Conservation (phyloP, 345 rosid species). For the Citrus australasica region DNA sequence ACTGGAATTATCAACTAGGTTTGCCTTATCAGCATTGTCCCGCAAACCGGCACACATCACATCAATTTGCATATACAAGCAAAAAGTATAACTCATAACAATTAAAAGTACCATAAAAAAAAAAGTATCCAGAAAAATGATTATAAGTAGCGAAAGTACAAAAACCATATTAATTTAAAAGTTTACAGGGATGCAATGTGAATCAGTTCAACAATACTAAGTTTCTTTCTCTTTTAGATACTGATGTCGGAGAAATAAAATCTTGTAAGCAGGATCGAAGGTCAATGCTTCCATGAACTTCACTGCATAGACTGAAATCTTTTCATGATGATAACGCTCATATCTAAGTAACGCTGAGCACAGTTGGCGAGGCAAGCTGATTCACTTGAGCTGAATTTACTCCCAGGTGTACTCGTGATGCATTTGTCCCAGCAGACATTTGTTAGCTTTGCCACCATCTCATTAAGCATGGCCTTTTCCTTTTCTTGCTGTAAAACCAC, state of each 20-base stretch:
- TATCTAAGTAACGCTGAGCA: conserved; percentile 77
- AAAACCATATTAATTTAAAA: background rate
- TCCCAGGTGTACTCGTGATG: conserved; percentile 74
- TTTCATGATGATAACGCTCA: conserved; percentile 71
- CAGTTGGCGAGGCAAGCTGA: conserved; percentile 70
- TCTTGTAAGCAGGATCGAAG: conserved; percentile 3
- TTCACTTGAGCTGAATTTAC: conserved; percentile 93
- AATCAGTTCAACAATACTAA: background rate
- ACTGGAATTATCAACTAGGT: background rate
- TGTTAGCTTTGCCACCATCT: conserved; percentile 77
- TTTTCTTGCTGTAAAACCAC: conserved; percentile 54
- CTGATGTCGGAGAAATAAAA: background rate
- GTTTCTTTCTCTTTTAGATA: background rate
- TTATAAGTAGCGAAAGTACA: background rate
- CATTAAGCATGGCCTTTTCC: conserved; percentile 78
- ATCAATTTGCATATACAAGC: background rate
- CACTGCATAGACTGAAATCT: conserved; percentile 78
- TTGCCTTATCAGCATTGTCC: background rate
- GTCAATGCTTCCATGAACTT: background rate
- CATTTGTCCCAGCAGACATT: conserved; percentile 97
- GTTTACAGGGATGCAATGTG: background rate
- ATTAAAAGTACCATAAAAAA: background rate
- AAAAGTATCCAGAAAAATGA: background rate
- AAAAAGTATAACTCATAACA: background rate
- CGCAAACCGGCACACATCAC: background rate